phyloP scores from a whole-genome alignment of 2,329 filamentous ascomycete species.

The Apiospora koreana region DNA sequence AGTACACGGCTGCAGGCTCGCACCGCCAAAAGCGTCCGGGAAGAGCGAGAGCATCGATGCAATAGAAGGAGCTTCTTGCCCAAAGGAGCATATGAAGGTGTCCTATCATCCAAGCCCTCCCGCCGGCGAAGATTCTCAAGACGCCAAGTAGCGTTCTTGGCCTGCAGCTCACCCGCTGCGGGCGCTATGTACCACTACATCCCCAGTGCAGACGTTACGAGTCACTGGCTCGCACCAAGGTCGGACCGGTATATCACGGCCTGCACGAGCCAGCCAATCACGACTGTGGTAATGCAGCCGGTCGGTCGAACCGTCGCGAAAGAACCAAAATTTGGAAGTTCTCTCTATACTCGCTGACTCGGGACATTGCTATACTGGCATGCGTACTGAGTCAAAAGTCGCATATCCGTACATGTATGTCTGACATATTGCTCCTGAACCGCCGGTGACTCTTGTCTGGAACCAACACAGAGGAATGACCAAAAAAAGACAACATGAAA shows the following conservation, averaged over 20 bases:
- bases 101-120: background rate
- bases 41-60: background rate
- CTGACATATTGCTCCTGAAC: background rate
- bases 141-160: background rate
- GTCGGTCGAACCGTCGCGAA: background rate
- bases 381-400: background rate
- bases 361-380: background rate
- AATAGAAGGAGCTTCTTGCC: background rate
- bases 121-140: background rate
- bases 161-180: background rate
- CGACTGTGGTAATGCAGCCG: background rate
- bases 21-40: background rate
- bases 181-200: conserved; percentile 7
- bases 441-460: background rate
- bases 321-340: background rate
- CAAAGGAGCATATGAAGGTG: background rate
- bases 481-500: conserved; percentile 7
- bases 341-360: background rate
- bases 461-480: background rate
- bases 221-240: conserved; percentile 1
- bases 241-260: conserved; percentile 1
- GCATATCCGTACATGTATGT: background rate
- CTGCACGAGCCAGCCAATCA: conserved; percentile 2
- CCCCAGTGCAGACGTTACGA: background rate
- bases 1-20: background rate